Evolutionary conservation across 1,284 basidiomycete genomes (phyloP).

Genomic region (Fomitopsis betulina): DNA sequence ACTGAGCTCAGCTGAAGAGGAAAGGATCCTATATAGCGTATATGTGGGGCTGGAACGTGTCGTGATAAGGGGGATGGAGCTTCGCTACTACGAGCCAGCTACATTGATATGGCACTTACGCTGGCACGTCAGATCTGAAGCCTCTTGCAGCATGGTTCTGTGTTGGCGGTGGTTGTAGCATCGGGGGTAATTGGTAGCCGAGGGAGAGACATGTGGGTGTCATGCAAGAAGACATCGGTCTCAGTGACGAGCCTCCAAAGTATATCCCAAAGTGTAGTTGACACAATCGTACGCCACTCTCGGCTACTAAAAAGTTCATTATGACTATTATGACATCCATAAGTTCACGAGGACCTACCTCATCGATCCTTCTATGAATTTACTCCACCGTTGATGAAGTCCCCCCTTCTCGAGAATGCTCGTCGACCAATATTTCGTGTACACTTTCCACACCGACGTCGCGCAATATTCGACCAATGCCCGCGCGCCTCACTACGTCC

Average conservation of each 20-base stretch:
- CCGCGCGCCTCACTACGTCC: conserved; percentile 57
- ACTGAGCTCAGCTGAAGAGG: background rate
- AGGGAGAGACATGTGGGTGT: too few species aligned
- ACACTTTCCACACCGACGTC: conserved; percentile 60
- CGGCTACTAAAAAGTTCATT: too few species aligned
- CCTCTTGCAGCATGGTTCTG: too few species aligned
- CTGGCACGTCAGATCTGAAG: too few species aligned
- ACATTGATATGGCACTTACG: background rate
- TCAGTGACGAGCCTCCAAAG: too few species aligned
- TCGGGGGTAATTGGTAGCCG: too few species aligned
- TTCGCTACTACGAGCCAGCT: background rate
- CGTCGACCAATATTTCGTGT: conserved; percentile 46
- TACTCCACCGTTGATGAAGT: background rate
- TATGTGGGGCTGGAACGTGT: background rate
- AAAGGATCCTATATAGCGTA: background rate
- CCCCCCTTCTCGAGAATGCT: background rate
- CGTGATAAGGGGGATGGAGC: background rate
- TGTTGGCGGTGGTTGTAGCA: too few species aligned
- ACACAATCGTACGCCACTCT: too few species aligned
- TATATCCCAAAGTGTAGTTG: too few species aligned
- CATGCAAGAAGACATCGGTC: too few species aligned
- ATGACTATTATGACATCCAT: too few species aligned
- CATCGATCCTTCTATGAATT: background rate
- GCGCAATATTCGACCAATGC: conserved; percentile 53
- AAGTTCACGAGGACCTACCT: background rate